Base-by-base conservation (phyloP, 78 protist species). In the Isochrysis galbana region DNA sequence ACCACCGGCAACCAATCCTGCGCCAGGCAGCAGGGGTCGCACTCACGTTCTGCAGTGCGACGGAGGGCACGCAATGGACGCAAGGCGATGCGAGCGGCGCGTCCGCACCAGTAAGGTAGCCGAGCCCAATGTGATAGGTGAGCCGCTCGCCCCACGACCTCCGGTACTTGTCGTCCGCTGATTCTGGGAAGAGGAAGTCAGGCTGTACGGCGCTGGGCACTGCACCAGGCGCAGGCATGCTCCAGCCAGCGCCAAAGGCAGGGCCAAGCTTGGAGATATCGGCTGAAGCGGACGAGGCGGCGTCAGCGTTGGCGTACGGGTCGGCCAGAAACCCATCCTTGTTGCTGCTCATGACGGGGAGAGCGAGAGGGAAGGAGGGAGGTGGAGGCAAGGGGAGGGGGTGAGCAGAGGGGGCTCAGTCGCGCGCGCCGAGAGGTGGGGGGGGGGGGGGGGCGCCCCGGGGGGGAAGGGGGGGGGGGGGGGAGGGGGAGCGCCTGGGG, bases 111-210 rank as follows among this genome's bases (percentile, higher is more conserved):
- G 39, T 21, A 3, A 34, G 41, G 41, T 70, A 70, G 42, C n/a
- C 80, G 19, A 22, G 19, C 22, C 80, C 80, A n/a, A 70, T 34
- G 41, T 70, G 80, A 41, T 34, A 70, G 41, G 80, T 70, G 32
- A 70, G 80, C 39, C 80, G 80, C 39, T 70, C 80, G 80, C 80
- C 80, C 80, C 80, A 70, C 42, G 42, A 34, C 41, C 80, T 5
- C 44, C 80, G 80, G 22, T n/a, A 70, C n/a, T 2, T 70, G n/a
- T 14, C 80, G 19, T 70, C 80, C n/a, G 5, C 5, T 17, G 5
- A 36, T 41, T 70, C 80, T 17, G 3, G 32, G 39, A n/a, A 70
- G 17, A 70, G 80, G 41, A 70, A 70, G 80, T 70, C 80, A 14
- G 80, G 80, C 80, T 70, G 80, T 70, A 19, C 29, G 29, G 29